Evolutionary conservation across 495 filamentous ascomycete species (phyloP).

Genomic region (Talaromyces adpressus): DNA sequence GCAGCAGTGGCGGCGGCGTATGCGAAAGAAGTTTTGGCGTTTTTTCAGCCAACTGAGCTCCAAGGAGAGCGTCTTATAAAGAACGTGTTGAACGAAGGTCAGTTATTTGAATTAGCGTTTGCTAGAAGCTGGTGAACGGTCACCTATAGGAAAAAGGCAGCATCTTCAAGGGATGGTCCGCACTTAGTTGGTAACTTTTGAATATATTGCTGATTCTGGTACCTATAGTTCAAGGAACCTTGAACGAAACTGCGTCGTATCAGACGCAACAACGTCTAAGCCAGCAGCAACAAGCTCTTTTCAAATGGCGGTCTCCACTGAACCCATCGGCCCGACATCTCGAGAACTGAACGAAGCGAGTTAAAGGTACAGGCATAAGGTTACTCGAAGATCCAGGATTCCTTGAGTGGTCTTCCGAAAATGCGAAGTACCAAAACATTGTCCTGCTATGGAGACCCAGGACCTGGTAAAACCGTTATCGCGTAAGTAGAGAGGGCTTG

Average conservation of each 20-base stretch:
- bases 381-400: constrained; percentile 10
- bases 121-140: background rate
- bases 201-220: background rate
- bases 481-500: constrained; percentile 11
- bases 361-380: constrained; percentile 15
- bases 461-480: constrained; percentile 25
- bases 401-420: too few relatives aligned
- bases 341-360: constrained; percentile 8
- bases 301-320: constrained; percentile 15
- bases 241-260: background rate
- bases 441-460: constrained; percentile 12
- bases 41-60: background rate
- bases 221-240: background rate
- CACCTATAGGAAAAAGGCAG: too few relatives aligned
- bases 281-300: background rate
- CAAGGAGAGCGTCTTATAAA: background rate
- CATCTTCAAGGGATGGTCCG: too few relatives aligned
- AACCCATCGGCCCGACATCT: constrained; percentile 7
- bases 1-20: background rate
- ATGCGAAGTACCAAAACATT: background rate
- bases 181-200: too few relatives aligned
- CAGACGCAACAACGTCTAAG: background rate
- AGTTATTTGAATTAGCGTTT: background rate
- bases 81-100: background rate
- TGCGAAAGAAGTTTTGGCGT: constrained; percentile 10